Evolutionary conservation across 139 green algal species (phyloP).

Genomic region (Dunaliella sp.): DNA sequence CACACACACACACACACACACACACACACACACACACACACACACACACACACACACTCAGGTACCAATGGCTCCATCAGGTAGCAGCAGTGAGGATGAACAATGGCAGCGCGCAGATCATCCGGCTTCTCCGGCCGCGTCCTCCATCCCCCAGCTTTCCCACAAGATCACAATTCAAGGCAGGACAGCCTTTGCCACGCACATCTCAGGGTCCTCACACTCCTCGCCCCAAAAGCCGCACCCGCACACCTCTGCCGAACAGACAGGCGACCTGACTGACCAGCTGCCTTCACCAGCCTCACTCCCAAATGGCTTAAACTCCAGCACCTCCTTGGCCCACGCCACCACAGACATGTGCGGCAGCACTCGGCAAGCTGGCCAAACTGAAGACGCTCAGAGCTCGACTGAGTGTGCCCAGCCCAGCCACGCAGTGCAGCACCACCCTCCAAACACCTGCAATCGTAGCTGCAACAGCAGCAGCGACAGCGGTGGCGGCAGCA

Average conservation of each 20-base stretch:
- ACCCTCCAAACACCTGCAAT: background rate
- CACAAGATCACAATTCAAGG: background rate
- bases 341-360: background rate
- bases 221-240: background rate
- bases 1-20: too few species aligned
- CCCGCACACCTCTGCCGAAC: background rate
- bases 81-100: background rate
- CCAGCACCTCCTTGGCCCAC: background rate
- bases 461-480: background rate
- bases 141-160: background rate
- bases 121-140: too few species aligned
- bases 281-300: background rate
- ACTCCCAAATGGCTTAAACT: background rate
- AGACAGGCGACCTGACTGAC: background rate
- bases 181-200: background rate
- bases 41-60: too few species aligned
- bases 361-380: background rate
- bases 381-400: background rate
- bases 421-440: background rate
- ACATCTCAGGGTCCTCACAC: background rate
- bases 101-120: background rate
- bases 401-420: background rate
- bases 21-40: too few species aligned
- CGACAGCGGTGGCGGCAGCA: background rate
- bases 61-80: background rate